These are phyloP conservation scores for Hysterangium stoloniferum DNA, from an alignment of 768 basidiomycete species.

Conservation along the genomic window DNA sequence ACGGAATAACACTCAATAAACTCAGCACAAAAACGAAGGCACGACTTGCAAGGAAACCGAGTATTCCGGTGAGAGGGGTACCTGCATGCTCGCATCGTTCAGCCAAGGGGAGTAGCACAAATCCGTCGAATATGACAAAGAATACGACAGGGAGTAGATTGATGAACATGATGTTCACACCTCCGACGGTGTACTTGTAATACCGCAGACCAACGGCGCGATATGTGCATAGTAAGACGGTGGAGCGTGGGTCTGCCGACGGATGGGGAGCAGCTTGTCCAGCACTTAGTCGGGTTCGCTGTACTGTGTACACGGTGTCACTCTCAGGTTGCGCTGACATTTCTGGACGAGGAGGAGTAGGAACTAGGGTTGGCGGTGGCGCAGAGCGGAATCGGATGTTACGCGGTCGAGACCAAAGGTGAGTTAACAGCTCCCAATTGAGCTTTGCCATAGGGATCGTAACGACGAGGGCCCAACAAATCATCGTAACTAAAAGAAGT, in stretches of 20 bases:
- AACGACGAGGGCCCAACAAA: slow-evolving; percentile 94
- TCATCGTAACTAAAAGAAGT: slow-evolving; percentile 77
- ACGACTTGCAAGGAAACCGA: slow-evolving; percentile 63
- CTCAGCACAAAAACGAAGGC: slow-evolving; percentile 77
- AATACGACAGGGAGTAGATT: slow-evolving; percentile 91
- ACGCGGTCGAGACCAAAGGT: slow-evolving; percentile 72
- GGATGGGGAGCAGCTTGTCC: slow-evolving; percentile 80
- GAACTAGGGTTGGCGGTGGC: slow-evolving; percentile 59
- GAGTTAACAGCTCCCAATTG: slow-evolving; percentile 87
- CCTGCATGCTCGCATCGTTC: slow-evolving; percentile 51
- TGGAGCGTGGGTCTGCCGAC: slow-evolving; percentile 70
- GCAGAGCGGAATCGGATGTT: slow-evolving; percentile 90
- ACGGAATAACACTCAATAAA: slow-evolving; percentile 87
- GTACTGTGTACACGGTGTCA: slow-evolving; percentile 47
- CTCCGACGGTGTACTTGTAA: slow-evolving; percentile 98
- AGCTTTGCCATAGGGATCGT: slow-evolving; percentile 98
- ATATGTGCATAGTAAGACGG: slow-evolving; percentile 91
- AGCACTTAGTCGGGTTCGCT: slow-evolving; percentile 66
- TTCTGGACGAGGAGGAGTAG: slow-evolving; percentile 21
- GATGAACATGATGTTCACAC: slow-evolving; percentile 97
- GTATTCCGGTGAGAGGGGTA: slow-evolving; percentile 52
- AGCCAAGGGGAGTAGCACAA: slow-evolving; percentile 66
- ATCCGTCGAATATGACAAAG: slow-evolving; percentile 92
- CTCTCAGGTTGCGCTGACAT: slow-evolving; percentile 12
- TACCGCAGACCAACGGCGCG: slow-evolving; percentile 84